Conservation (phyloP, 164 flowering plant species). For the Chimonanthus praecox region DNA sequence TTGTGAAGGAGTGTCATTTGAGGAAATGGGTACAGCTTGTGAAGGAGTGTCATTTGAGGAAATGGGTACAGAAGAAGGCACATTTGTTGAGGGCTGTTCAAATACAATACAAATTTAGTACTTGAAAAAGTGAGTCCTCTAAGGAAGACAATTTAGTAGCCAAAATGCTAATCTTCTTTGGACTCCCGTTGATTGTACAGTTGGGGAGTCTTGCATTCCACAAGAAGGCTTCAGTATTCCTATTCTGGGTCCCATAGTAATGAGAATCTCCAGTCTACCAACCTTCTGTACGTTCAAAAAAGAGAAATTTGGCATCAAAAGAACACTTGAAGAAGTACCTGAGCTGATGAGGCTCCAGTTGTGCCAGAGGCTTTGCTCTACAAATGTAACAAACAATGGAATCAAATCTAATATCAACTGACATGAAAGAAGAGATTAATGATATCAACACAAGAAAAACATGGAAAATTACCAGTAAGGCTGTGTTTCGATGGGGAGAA, state of each 20-base stretch:
- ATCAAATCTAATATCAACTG: neutral
- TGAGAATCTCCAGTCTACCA: neutral
- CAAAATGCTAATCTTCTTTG: neutral
- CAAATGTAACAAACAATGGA: conserved; percentile 8
- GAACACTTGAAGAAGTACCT: conserved; percentile 32
- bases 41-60: conserved; percentile 24
- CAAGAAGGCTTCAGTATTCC: neutral
- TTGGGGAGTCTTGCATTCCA: neutral
- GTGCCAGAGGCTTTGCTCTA: conserved; percentile 69
- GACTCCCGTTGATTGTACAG: neutral
- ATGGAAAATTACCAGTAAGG: too few relatives aligned
- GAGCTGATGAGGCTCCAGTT: conserved; percentile 59
- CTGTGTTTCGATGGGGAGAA: too few relatives aligned
- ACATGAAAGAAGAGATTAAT: neutral
- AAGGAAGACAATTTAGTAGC: neutral
- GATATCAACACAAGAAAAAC: too few relatives aligned
- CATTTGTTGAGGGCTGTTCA: conserved; percentile 30
- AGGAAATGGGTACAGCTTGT: conserved; percentile 27
- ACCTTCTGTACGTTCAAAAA: neutral
- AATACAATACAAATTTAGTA: neutral
- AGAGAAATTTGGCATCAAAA: neutral
- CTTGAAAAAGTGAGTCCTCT: neutral
- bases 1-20: conserved; percentile 29
- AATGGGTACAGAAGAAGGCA: conserved; percentile 25
- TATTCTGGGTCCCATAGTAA: neutral